Conservation (phyloP, 2,329 filamentous ascomycete genomes). For the Alternaria brassicae region DNA sequence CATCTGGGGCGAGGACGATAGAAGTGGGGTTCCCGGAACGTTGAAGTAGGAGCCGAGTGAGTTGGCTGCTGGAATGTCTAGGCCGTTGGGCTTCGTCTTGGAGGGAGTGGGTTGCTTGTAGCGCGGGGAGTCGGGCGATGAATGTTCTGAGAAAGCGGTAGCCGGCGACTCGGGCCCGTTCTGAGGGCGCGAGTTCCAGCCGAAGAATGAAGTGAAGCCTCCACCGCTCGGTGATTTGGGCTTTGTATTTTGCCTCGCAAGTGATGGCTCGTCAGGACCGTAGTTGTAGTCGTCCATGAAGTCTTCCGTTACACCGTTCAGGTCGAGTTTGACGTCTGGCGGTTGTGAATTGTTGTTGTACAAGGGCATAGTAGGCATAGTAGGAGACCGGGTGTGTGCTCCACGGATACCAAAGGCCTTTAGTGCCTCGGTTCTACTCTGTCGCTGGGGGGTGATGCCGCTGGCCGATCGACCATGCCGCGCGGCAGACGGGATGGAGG, state of each 20-base stretch:
- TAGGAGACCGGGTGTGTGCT: conserved; percentile 44
- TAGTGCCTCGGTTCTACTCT: conserved; percentile 36
- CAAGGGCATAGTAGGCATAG: conserved; percentile 50
- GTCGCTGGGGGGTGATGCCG: conserved; percentile 40
- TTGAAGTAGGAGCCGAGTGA: conserved; percentile 55
- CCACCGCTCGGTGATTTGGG: conserved; percentile 54
- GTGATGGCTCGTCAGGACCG: conserved; percentile 36
- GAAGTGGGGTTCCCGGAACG: conserved; percentile 56
- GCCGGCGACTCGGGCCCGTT: conserved; percentile 64
- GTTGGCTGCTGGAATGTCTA: conserved; percentile 62
- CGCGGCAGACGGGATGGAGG: conserved; percentile 21
- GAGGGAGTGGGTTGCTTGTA: conserved; percentile 36
- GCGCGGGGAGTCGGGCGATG: conserved; percentile 66
- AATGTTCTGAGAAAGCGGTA: conserved; percentile 68
- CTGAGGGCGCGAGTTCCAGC: conserved; percentile 67
- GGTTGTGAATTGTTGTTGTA: conserved; percentile 36
- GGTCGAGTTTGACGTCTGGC: conserved; percentile 44
- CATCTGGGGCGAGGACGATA: conserved; percentile 53
- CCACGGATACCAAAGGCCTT: conserved; percentile 28
- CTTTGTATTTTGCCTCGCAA: conserved; percentile 38
- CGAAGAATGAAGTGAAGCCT: conserved; percentile 71
- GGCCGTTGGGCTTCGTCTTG: conserved; percentile 54
- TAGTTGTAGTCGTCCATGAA: conserved; percentile 48
- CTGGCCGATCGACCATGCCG: conserved; percentile 49
- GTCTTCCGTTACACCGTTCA: conserved; percentile 49